Conservation (phyloP, 768 basidiomycete species). For the Solioccasus polychromus region DNA sequence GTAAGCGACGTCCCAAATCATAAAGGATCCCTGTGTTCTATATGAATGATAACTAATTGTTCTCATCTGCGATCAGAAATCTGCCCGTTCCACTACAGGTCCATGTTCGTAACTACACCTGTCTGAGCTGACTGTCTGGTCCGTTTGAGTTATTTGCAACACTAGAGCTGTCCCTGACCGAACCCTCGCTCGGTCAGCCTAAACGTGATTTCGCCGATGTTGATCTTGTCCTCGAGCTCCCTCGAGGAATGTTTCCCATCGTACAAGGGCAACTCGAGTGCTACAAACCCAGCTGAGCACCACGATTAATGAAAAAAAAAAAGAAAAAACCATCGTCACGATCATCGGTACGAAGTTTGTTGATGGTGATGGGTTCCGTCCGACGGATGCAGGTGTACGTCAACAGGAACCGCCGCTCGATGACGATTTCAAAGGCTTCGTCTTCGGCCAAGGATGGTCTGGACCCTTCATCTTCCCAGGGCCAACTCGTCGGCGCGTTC, state of each 20-base stretch:
- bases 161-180: too few relatives aligned
- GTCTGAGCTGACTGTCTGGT: too few relatives aligned
- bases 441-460: conserved; percentile 6
- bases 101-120: too few relatives aligned
- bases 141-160: too few relatives aligned
- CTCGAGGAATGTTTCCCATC: not conserved
- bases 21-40: too few relatives aligned
- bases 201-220: conserved; percentile 11
- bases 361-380: conserved; percentile 2
- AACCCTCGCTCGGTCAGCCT: not conserved
- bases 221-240: not conserved
- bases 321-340: not conserved
- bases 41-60: too few relatives aligned
- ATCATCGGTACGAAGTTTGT: not conserved
- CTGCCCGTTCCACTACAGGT: too few relatives aligned
- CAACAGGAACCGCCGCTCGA: conserved; percentile 11
- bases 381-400: conserved; percentile 11
- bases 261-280: not conserved
- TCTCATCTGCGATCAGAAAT: too few relatives aligned
- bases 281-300: not conserved
- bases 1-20: too few relatives aligned
- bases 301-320: not conserved
- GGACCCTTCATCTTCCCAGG: not conserved
- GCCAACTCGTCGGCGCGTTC: not conserved
- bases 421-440: conserved; percentile 3